Base-by-base conservation (phyloP, 805 yeast species). In the Diddensiella santjacobensis region DNA sequence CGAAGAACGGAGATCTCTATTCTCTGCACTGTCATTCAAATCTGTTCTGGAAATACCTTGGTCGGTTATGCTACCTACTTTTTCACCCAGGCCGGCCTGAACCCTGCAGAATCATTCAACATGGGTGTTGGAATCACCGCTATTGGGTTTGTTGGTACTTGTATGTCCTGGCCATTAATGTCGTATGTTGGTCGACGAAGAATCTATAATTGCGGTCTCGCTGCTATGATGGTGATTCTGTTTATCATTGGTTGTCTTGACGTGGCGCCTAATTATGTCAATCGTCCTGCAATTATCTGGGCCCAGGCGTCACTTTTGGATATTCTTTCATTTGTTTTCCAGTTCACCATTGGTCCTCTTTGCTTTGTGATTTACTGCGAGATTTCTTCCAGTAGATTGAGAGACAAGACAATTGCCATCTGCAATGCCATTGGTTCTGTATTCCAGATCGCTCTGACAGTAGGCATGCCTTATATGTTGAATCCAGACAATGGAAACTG, bases 1-100 rank as follows among this genome's bases (percentile, higher is more conserved):
- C 65, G 83, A 59, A 68, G 84, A 64, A 79, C 84, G 1, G 72
- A 75, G 59, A 65, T 78, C 42, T 23, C 33, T 40, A 40, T 40
- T 20, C 15, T 40, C 10, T 47, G 42, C 20, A 40, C 35, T 19
- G 36, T 42, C 29, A 42, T 40, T 39, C 57, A 53, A 39, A 52
- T 53, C 37, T 38, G 50, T 30, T 42, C 49, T 35, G 57, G 57
- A 6, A 48, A 45, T 40, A 47, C 57, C 18, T 47, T 53, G 4
- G 45, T 48, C 43, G 54, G 55, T 3, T 49, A 45, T 19, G 42
- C 47, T 15, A 74, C 80, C 6, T 76, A 77, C 54, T 77, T 77
- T 62, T 75, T 71, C 52, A 57, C 55, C 38, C 75, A 74, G 56
- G 80, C 80, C 17, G 60, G 62, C 3, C 26, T 50, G 8, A 24